These are phyloP conservation scores for Stylosanthes scabra DNA, from an alignment of 331 rosid genomes.

Conservation along the genomic window DNA sequence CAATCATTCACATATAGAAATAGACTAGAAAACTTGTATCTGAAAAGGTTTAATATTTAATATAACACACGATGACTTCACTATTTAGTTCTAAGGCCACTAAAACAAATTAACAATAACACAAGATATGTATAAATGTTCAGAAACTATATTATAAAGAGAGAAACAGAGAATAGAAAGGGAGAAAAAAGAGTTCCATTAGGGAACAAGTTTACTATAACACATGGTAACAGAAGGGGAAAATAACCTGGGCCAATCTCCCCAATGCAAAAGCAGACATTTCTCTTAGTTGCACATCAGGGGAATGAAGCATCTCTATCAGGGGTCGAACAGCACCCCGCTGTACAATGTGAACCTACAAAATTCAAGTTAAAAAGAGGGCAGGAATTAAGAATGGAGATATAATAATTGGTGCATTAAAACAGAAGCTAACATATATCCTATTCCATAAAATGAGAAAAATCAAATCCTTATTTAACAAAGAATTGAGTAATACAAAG, in stretches of 20 bases:
- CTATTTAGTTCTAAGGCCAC: conserved; percentile 22
- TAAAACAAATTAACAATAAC: not conserved
- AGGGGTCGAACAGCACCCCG: conserved; percentile 98
- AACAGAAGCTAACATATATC: not conserved
- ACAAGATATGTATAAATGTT: conserved; percentile 11
- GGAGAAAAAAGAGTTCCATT: not conserved
- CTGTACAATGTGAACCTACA: conserved; percentile 96
- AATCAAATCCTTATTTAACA: conserved; percentile 14
- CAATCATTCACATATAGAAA: conserved; percentile 8
- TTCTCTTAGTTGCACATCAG: conserved; percentile 93
- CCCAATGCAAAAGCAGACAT: conserved; percentile 99
- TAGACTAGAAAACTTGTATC: conserved; percentile 7
- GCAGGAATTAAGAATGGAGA: not conserved
- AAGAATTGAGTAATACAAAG: conserved; percentile 25
- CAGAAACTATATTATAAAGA: conserved; percentile 24
- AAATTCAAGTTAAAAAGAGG: conserved; percentile 17
- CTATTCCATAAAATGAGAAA: conserved; percentile 27
- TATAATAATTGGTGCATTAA: conserved; percentile 23
- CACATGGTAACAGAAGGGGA: not conserved
- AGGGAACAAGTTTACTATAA: conserved; percentile 17
- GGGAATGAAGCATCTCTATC: conserved; percentile 98
- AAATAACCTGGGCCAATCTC: conserved; percentile 93
- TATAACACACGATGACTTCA: conserved; percentile 4
- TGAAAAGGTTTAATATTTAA: conserved; percentile 11
- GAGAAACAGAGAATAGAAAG: not conserved